phyloP scores from a whole-genome alignment of 1,284 basidiomycete genomes.

The Xanthoconium separans region DNA sequence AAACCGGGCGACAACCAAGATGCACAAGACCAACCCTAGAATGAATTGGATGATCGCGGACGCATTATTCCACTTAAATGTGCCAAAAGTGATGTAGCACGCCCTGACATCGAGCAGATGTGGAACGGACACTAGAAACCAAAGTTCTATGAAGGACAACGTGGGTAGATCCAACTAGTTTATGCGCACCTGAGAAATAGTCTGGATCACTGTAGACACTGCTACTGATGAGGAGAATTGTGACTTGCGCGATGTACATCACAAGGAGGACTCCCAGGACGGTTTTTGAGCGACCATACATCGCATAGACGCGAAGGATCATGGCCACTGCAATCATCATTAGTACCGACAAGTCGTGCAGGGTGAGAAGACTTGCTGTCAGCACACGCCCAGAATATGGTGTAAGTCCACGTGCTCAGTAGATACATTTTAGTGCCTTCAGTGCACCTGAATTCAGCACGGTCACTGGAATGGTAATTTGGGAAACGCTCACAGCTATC shows the following conservation, averaged over 20 bases:
- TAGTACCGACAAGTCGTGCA: neutral
- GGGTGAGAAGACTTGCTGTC: neutral
- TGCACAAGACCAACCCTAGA: no score
- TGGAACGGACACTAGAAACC: neutral
- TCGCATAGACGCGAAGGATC: neutral
- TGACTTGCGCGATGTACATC: neutral
- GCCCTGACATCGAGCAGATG: no score
- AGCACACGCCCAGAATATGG: neutral
- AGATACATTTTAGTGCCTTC: neutral
- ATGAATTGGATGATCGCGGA: no score
- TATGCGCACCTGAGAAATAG: neutral
- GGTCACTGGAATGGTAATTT: neutral
- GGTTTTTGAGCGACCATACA: neutral
- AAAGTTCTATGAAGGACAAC: neutral
- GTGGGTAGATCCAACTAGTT: no score
- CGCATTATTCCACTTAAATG: no score
- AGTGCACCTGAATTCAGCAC: neutral
- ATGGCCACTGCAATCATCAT: neutral
- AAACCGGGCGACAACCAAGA: no score
- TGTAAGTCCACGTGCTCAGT: neutral
- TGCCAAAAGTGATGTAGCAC: no score
- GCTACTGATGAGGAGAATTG: neutral
- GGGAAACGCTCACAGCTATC: slow-evolving; percentile 4
- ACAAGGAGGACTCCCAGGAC: neutral
- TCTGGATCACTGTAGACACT: neutral